Conservation (phyloP, 1,284 basidiomycete genomes). For the Pseudozyma thailandica region DNA sequence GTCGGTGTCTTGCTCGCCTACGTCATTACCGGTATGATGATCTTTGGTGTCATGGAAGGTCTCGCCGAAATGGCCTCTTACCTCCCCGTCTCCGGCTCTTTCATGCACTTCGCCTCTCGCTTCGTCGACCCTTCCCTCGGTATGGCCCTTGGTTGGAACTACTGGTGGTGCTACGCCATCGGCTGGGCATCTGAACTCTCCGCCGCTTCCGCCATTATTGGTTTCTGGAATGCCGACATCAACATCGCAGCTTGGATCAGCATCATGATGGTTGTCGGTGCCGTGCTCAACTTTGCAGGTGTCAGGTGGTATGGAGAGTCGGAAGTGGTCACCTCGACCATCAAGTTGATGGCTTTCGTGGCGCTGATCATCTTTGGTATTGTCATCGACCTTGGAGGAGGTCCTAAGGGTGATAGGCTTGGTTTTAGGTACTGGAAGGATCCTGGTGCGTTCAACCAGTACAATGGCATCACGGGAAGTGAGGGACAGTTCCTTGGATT, state of each 20-base stretch:
- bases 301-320: conserved; percentile 70
- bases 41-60: conserved; percentile 57
- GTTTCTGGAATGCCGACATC: conserved; percentile 62
- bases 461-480: conserved; percentile 70
- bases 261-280: conserved; percentile 54
- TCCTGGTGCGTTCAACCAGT: conserved; percentile 70
- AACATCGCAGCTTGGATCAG: conserved; percentile 57
- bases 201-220: conserved; percentile 69
- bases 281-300: conserved; percentile 57
- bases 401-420: conserved; percentile 52
- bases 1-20: conserved; percentile 59
- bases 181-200: conserved; percentile 63
- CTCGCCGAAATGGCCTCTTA: conserved; percentile 61
- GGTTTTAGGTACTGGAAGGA: conserved; percentile 64
- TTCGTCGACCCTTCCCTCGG: conserved; percentile 77
- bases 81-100: conserved; percentile 61
- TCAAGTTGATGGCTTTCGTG: conserved; percentile 73
- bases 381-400: conserved; percentile 69
- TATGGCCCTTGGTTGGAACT: conserved; percentile 72
- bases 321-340: conserved; percentile 73
- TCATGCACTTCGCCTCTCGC: conserved; percentile 56
- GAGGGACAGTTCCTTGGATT: conserved; percentile 72
- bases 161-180: conserved; percentile 62
- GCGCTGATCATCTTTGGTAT: conserved; percentile 74
- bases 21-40: conserved; percentile 55